Percentiles rank a stretch among this genome's conserved stretches.
These are phyloP conservation scores for Ogataea neopini DNA, from an alignment of 805 yeast species.

Conservation along the genomic window DNA sequence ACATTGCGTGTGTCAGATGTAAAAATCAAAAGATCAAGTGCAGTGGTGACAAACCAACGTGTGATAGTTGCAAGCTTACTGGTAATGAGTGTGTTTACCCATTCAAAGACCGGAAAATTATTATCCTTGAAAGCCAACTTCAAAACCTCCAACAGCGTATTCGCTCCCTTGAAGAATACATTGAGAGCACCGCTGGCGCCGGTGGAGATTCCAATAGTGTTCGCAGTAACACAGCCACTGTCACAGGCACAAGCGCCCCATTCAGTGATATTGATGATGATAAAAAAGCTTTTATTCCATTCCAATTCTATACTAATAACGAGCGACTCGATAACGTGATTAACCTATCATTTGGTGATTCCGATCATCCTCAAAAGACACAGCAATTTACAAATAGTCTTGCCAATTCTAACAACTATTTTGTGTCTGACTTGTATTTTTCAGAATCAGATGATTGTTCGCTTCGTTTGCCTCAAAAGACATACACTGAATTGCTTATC, in stretches of 20 bases:
- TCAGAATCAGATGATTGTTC: slow-evolving; percentile 10
- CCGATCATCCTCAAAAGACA: slow-evolving; percentile 19
- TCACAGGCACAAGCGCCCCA: slow-evolving; percentile 1
- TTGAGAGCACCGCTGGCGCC: slow-evolving; percentile 6
- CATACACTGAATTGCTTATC: slow-evolving; percentile 19
- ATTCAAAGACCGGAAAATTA: slow-evolving; percentile 32
- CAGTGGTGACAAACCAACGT: slow-evolving; percentile 40
- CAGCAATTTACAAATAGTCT: slow-evolving; percentile 6
- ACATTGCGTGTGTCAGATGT: slow-evolving; percentile 51
- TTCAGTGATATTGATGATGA: slow-evolving; percentile 15
- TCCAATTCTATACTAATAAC: slow-evolving; percentile 24
- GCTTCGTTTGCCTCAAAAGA: slow-evolving; percentile 18
- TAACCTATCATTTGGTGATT: slow-evolving; percentile 31
- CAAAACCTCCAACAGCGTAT: slow-evolving; percentile 28
- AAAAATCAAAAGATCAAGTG: slow-evolving; percentile 52
- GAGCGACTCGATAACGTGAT: slow-evolving; percentile 28
- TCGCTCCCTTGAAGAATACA: slow-evolving; percentile 23
- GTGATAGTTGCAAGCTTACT: slow-evolving; percentile 29
- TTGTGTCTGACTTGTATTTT: slow-evolving; percentile 22
- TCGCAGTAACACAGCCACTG: no score
- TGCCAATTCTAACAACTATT: slow-evolving; percentile 19
- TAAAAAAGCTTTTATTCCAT: slow-evolving; percentile 20
- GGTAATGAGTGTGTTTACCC: slow-evolving; percentile 30
- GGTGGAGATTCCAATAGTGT: not conserved
- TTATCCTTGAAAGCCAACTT: slow-evolving; percentile 32